Percentiles rank a stretch among this genome's conserved stretches.
Conservation (phyloP, 257 asterid species). For the Echium plantagineum region DNA sequence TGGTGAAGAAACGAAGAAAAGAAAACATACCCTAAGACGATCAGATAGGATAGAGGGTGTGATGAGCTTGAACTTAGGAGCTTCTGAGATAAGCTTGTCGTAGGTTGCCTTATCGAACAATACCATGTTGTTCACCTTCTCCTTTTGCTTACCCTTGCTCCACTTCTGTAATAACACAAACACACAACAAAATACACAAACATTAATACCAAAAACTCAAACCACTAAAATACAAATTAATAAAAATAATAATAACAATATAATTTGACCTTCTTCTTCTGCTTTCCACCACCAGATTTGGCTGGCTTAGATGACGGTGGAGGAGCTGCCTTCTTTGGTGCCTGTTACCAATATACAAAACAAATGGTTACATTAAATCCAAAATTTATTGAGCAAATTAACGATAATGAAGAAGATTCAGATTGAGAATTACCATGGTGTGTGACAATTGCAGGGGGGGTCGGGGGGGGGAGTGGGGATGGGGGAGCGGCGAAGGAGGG, state of each 20-base stretch:
- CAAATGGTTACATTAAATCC: no score
- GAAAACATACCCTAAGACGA: constrained; percentile 67
- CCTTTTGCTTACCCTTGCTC: constrained; percentile 94
- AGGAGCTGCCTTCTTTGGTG: constrained; percentile 92
- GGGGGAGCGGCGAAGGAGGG: no score
- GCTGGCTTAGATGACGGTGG: constrained; percentile 93
- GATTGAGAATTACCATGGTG: no score
- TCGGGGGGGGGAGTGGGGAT: no score
- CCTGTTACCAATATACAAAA: constrained; percentile 18
- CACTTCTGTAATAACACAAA: constrained; percentile 33
- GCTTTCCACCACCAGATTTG: constrained; percentile 87
- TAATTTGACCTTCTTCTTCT: constrained; percentile 74
- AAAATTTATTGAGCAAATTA: no score
- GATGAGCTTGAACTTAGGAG: constrained; percentile 86
- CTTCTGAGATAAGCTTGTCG: constrained; percentile 72
- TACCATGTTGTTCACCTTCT: constrained; percentile 95
- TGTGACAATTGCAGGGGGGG: no score
- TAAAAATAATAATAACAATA: background rate
- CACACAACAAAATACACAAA: no score
- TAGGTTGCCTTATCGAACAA: constrained; percentile 74
- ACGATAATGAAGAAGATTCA: no score
- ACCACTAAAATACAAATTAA: background rate
- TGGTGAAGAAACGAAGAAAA: no score
- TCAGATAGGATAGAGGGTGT: constrained; percentile 89
- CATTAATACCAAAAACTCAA: background rate